phyloP scores from a whole-genome alignment of 2,329 filamentous ascomycete genomes.

The Tricladium varicosporioides region DNA sequence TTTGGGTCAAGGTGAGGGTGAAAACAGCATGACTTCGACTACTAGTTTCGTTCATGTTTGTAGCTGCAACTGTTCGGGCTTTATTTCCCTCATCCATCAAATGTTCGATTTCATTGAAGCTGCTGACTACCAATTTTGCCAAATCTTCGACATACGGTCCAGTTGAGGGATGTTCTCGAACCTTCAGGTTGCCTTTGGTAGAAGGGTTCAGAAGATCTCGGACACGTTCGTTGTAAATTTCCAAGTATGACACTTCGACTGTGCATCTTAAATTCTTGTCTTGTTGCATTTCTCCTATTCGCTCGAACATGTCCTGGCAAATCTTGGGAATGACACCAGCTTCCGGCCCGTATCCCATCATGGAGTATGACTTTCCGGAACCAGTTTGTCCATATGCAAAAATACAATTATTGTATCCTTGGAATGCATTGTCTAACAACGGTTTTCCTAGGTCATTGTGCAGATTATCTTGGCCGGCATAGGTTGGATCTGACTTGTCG shows the following conservation, averaged over 20 bases:
- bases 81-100: slow-evolving; percentile 99
- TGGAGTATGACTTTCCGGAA: slow-evolving; percentile 97
- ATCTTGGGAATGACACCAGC: slow-evolving; percentile 95
- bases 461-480: slow-evolving; percentile 85
- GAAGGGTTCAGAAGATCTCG: slow-evolving; percentile 92
- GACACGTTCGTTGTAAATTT: slow-evolving; percentile 98
- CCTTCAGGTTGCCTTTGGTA: slow-evolving; percentile 94
- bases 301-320: slow-evolving; percentile 94
- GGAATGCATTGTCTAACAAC: slow-evolving; percentile 94
- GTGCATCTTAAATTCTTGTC: slow-evolving; percentile 83
- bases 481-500: slow-evolving; percentile 74
- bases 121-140: slow-evolving; percentile 89
- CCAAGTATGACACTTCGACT: slow-evolving; percentile 95
- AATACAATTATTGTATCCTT: slow-evolving; percentile 99
- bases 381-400: slow-evolving; percentile 98
- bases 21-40: slow-evolving; percentile 98
- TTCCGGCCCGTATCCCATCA: slow-evolving; percentile 99
- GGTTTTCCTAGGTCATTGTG: slow-evolving; percentile 87
- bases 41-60: slow-evolving; percentile 99
- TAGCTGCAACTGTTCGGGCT: slow-evolving; percentile 93
- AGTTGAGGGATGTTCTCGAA: slow-evolving; percentile 95
- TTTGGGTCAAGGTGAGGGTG: slow-evolving; percentile 92
- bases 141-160: slow-evolving; percentile 98
- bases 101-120: slow-evolving; percentile 93
- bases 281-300: slow-evolving; percentile 68